These are phyloP conservation scores for Ganoderma lingzhi DNA, from an alignment of 1,284 basidiomycete species.

Conservation along the genomic window DNA sequence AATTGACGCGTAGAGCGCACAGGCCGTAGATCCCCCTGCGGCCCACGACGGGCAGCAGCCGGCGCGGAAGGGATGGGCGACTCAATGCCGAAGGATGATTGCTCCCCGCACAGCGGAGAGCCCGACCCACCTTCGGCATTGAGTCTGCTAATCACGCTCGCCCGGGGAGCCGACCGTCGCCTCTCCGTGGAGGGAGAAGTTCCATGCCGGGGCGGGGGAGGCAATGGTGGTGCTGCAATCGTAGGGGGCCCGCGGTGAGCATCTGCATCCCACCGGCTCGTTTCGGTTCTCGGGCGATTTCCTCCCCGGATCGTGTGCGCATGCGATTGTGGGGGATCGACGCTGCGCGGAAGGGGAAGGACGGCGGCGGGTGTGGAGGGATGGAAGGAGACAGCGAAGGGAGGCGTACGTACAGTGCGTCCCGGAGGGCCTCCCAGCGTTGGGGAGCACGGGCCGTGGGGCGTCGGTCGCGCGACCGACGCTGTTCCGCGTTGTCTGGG, in stretches of 20 bases:
- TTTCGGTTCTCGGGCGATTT: slow-evolving; percentile 26
- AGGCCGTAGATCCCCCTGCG: slow-evolving; percentile 22
- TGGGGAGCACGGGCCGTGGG: neutral
- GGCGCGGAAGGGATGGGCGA: slow-evolving; percentile 2
- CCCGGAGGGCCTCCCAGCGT: neutral
- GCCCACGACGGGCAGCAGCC: slow-evolving; percentile 4
- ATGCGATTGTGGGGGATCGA: slow-evolving; percentile 31
- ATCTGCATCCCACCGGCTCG: slow-evolving; percentile 15
- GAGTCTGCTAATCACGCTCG: slow-evolving; percentile 26
- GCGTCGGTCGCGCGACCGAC: neutral
- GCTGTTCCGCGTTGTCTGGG: neutral
- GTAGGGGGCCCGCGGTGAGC: slow-evolving; percentile 10
- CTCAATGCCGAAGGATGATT: slow-evolving; percentile 15
- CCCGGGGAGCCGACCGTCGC: slow-evolving; percentile 27
- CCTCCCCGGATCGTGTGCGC: slow-evolving; percentile 12
- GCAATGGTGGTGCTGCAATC: slow-evolving; percentile 19
- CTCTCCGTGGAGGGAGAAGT: slow-evolving; percentile 27
- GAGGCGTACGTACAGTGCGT: slow-evolving; percentile 3
- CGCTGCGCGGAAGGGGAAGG: slow-evolving; percentile 20
- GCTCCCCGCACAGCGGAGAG: slow-evolving; percentile 8
- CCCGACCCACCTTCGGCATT: slow-evolving; percentile 8
- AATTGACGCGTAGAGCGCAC: neutral
- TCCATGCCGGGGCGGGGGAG: slow-evolving; percentile 15
- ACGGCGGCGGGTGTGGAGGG: neutral
- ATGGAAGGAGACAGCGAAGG: neutral